A percentile compares a stretch with the other conserved stretches of the same genome.
Evolutionary conservation across 2,329 filamentous ascomycete species (phyloP).

Genomic region (Stagonosporopsis rhizophila): DNA sequence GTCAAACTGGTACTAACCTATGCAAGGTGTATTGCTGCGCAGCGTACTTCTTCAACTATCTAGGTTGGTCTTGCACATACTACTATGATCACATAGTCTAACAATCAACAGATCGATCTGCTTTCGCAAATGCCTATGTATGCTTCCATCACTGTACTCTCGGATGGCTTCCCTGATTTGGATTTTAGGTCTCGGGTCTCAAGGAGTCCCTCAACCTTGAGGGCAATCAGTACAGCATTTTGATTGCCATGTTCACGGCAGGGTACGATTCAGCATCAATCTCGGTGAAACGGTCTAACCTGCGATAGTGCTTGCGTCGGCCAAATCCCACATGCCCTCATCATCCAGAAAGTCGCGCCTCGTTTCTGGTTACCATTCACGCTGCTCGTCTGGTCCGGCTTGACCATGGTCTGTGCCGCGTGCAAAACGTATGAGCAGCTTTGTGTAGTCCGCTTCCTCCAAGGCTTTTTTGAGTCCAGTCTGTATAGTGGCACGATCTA

Average conservation of each 20-base stretch:
- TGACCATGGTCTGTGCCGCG: slow-evolving; percentile 40
- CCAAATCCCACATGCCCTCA: slow-evolving; percentile 40
- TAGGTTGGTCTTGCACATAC: slow-evolving; percentile 23
- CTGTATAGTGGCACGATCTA: slow-evolving; percentile 42
- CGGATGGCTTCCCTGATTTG: not conserved
- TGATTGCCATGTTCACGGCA: slow-evolving; percentile 39
- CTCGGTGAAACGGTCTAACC: not conserved
- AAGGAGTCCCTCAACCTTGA: slow-evolving; percentile 34
- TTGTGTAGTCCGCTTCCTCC: slow-evolving; percentile 36
- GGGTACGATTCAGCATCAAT: slow-evolving; percentile 17
- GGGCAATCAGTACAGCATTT: slow-evolving; percentile 41
- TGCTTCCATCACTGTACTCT: not conserved
- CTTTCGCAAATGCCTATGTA: slow-evolving; percentile 43
- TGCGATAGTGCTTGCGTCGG: slow-evolving; percentile 30
- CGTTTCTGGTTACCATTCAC: slow-evolving; percentile 42
- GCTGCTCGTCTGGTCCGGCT: slow-evolving; percentile 36
- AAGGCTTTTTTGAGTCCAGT: slow-evolving; percentile 39
- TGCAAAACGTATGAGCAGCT: slow-evolving; percentile 38
- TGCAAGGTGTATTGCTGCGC: slow-evolving; percentile 39
- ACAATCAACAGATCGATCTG: slow-evolving; percentile 26
- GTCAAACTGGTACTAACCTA: not conserved
- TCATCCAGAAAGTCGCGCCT: slow-evolving; percentile 38
- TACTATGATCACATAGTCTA: not conserved
- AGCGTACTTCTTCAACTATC: slow-evolving; percentile 44
- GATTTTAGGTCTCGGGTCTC: slow-evolving; percentile 31